phyloP scores from a whole-genome alignment of 1,139 yeast species.

The Hyphopichia pseudoburtonii region DNA sequence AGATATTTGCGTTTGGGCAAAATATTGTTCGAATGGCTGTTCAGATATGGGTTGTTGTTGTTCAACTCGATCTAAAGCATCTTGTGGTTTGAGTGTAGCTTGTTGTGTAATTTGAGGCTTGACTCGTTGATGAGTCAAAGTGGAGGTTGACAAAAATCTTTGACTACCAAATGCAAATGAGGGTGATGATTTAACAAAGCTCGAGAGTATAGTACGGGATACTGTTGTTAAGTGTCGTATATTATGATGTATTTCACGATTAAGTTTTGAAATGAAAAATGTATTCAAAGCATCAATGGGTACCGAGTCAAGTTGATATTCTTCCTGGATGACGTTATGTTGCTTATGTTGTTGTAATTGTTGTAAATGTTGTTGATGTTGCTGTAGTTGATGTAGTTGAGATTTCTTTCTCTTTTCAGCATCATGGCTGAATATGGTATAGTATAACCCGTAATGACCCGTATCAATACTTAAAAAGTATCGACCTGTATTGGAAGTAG shows the following conservation, averaged over 20 bases:
- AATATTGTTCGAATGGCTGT: conserved; percentile 20
- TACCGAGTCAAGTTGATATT: background rate
- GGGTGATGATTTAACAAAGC: conserved; percentile 1
- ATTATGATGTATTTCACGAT: conserved; percentile 27
- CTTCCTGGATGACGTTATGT: background rate
- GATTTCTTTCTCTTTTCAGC: conserved; percentile 22
- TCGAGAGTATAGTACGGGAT: conserved; percentile 16
- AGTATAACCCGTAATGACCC: conserved; percentile 49
- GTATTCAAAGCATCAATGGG: conserved; percentile 12
- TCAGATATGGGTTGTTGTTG: conserved; percentile 3
- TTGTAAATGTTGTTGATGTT: conserved; percentile 2
- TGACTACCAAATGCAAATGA: conserved; percentile 3
- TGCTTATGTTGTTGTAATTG: conserved; percentile 4
- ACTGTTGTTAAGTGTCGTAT: conserved; percentile 22
- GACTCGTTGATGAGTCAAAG: too few relatives aligned
- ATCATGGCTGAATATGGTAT: conserved; percentile 42
- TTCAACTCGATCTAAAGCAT: too few relatives aligned
- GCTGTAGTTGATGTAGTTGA: conserved; percentile 4
- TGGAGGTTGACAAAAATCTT: too few relatives aligned
- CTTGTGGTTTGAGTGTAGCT: conserved; percentile 4
- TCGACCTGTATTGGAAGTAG: conserved; percentile 17
- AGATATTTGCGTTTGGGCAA: conserved; percentile 22
- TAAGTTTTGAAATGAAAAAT: conserved; percentile 31
- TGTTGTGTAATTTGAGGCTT: conserved; percentile 3
- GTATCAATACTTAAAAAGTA: conserved; percentile 32